Base-by-base conservation (phyloP, 2,329 filamentous ascomycete genomes). In the Colletotrichum gigasporum region DNA sequence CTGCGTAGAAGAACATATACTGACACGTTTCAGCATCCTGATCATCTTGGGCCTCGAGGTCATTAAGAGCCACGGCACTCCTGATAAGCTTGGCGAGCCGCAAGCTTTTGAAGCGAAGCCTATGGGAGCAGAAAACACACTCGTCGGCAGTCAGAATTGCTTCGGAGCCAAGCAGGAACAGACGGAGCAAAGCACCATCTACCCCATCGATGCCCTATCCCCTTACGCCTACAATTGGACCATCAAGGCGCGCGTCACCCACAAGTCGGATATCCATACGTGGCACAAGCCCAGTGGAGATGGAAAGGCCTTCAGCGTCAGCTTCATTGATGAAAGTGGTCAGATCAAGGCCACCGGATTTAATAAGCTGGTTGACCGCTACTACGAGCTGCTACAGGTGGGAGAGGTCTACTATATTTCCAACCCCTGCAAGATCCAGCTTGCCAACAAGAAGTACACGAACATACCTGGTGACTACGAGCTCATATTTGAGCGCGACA, bases 171-270 rank as follows among this genome's bases (percentile, higher is more conserved):
- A 94, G 78, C 83, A 87, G 56, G 85, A 90, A 66, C 82, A 87
- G 64, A 77, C 79, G 80, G 10, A 82, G 81, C 68, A 85, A 83
- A n/a, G n/a, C 68, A 92, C 91, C 73, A 92, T 98, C 72, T 95
- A 95, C 73, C 94, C 95, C 2, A 98, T 99, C 77, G 96, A 98
- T 79, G 90, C 91, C 2, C 85, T 99, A n/a, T 97, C 94, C 0
- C 94, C 94, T 11, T 98, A 97, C 73, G 89, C 91, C 50, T 91
- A 97, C 80, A 97, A 96, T 77, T 99, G 96, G 96, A 98, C 95
- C 6, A 98, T 99, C 82, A 97, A 97, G 80, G 96, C 93, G 24
- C 91, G 96, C 69, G 95, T 96, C 72, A 94, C 93, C 22, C 86
- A 86, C 78, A 98, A 97, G 80, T 93, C 93, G 9, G 91, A 93